phyloP scores from a whole-genome alignment of 2,329 filamentous ascomycete species.

The Dactylonectria estremocensis region DNA sequence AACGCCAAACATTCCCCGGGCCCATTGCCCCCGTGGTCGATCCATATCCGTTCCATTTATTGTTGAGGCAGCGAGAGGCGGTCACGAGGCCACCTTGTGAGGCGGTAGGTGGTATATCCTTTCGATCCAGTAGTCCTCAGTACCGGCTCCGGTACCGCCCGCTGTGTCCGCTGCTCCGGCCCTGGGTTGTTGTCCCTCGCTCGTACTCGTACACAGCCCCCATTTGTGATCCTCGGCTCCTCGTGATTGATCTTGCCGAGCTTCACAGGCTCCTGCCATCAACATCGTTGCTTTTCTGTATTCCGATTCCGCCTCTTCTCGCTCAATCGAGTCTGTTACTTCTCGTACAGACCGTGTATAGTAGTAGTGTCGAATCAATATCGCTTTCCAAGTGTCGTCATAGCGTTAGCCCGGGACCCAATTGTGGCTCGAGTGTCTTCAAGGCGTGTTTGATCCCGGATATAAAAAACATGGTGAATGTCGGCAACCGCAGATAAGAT shows the following conservation, averaged over 20 bases:
- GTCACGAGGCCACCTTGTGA: slow-evolving; percentile 37
- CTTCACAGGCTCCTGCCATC: slow-evolving; percentile 22
- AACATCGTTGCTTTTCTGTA: slow-evolving; percentile 45
- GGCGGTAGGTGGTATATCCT: slow-evolving; percentile 12
- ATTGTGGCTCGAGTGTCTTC: slow-evolving; percentile 17
- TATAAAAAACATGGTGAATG: slow-evolving; percentile 25
- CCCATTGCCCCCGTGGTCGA: slow-evolving; percentile 32
- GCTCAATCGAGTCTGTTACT: not conserved
- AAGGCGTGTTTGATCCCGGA: slow-evolving; percentile 17
- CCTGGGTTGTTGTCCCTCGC: slow-evolving; percentile 10
- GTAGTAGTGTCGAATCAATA: slow-evolving; percentile 31
- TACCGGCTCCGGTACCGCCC: slow-evolving; percentile 11
- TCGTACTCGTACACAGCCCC: slow-evolving; percentile 28
- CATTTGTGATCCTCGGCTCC: slow-evolving; percentile 24
- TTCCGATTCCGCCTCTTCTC: slow-evolving; percentile 30
- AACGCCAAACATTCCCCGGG: slow-evolving; percentile 46
- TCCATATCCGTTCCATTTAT: slow-evolving; percentile 34
- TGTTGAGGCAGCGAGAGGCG: slow-evolving; percentile 27
- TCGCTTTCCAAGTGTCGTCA: slow-evolving; percentile 37
- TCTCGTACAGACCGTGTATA: slow-evolving; percentile 36
- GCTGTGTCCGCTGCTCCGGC: slow-evolving; percentile 12
- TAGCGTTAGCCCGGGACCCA: slow-evolving; percentile 10
- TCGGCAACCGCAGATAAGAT: slow-evolving; percentile 32
- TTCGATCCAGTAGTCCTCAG: slow-evolving; percentile 10
- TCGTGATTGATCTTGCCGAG: slow-evolving; percentile 14